Percentiles rank a stretch among this genome's conserved stretches.
These are phyloP conservation scores for Cryptococcus sp. DNA, from an alignment of 1,284 basidiomycete species.

Conservation along the genomic window DNA sequence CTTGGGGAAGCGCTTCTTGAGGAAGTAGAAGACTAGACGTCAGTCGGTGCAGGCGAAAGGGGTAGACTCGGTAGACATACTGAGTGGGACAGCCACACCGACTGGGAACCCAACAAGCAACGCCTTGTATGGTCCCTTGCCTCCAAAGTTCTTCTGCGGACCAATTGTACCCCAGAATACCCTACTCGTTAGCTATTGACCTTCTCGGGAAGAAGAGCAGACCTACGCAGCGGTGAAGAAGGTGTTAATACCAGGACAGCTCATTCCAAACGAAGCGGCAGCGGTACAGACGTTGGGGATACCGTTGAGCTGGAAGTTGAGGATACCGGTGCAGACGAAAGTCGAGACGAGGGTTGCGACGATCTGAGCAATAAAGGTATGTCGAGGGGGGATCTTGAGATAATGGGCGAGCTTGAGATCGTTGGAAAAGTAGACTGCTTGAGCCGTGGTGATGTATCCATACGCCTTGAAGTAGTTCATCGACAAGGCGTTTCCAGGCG, in stretches of 20 bases:
- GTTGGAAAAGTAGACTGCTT: constrained; percentile 49
- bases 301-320: constrained; percentile 24
- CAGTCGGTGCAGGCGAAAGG: constrained; percentile 42
- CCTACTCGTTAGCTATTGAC: background rate
- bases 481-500: constrained; percentile 54
- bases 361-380: constrained; percentile 64
- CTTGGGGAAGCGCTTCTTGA: constrained; percentile 9
- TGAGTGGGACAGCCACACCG: constrained; percentile 65
- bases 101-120: constrained; percentile 64
- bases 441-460: constrained; percentile 53
- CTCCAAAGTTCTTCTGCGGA: constrained; percentile 62
- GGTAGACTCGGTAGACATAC: constrained; percentile 52
- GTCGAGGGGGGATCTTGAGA: constrained; percentile 27
- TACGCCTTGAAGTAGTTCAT: constrained; percentile 61
- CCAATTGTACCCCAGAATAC: constrained; percentile 42
- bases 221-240: constrained; percentile 9
- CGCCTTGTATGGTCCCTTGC: constrained; percentile 57
- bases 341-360: constrained; percentile 57
- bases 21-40: constrained; percentile 6
- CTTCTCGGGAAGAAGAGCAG: background rate
- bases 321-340: constrained; percentile 16
- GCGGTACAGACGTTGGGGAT: constrained; percentile 22
- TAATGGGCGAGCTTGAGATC: constrained; percentile 51
- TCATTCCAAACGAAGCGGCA: constrained; percentile 15
- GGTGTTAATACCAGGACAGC: constrained; percentile 8